Percentiles rank a stretch among this genome's conserved stretches.
Conservation (phyloP, 441 rosid species). For the Pelargonium cotyledonis region DNA sequence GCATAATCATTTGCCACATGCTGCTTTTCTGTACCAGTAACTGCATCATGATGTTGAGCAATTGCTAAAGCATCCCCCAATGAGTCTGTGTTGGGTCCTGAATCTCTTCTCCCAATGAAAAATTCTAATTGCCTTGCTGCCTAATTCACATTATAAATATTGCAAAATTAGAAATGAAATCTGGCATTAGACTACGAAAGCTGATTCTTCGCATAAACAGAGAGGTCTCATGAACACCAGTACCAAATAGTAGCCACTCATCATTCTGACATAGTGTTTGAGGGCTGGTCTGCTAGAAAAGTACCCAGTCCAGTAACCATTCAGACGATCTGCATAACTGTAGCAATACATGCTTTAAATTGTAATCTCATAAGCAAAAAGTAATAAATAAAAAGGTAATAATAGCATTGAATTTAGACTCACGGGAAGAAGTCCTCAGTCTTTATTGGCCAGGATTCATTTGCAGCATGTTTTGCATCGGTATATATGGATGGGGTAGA, state of each 20-base stretch:
- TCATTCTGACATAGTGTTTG: constrained; percentile 81
- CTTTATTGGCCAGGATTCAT: constrained; percentile 80
- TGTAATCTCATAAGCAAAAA: constrained; percentile 17
- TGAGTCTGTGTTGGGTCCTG: constrained; percentile 73
- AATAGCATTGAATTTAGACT: constrained; percentile 28
- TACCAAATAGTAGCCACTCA: constrained; percentile 98
- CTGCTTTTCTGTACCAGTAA: constrained; percentile 87
- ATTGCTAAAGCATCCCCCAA: constrained; percentile 91
- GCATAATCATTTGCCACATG: constrained; percentile 98
- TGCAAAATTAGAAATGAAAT: constrained; percentile 16
- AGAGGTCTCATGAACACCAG: constrained; percentile 6
- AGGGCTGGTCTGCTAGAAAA: constrained; percentile 90
- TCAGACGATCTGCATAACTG: constrained; percentile 94
- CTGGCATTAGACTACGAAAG: not conserved
- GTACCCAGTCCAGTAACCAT: constrained; percentile 98
- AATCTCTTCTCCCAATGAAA: constrained; percentile 62
- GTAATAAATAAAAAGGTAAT: not conserved
- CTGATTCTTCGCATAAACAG: constrained; percentile 12
- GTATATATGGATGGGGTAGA: constrained; percentile 97
- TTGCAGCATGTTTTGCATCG: constrained; percentile 82
- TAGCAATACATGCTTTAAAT: constrained; percentile 22
- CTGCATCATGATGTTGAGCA: constrained; percentile 98
- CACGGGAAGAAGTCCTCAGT: constrained; percentile 93
- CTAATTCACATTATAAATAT: constrained; percentile 32
- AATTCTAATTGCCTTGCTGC: constrained; percentile 95